Evolutionary conservation across 768 basidiomycete genomes (phyloP), one percentile per base, ranked within the genome.

Genomic region (Mycena floridula): DNA sequence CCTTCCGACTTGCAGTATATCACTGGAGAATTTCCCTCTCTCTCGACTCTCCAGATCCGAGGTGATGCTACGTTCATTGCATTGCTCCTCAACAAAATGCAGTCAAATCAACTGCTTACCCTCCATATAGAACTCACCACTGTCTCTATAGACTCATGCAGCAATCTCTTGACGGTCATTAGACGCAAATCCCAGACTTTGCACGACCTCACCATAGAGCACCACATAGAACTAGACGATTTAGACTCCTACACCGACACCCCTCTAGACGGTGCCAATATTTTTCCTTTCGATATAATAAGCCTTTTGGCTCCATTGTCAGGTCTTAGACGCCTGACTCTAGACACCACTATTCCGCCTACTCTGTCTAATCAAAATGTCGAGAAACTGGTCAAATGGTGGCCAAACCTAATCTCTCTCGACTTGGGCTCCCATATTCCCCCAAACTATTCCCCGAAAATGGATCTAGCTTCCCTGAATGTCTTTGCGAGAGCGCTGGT

Each of bases 361-460:
- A 52, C 55, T 50, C 46, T 75, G 16, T 58, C 50, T 20, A 73
- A 77, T 50, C 8, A 50, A 24, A 68, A 67, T 27, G 48, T 76
- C 18, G 63, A 59, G 27, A 58, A 60, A 40, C 52, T 77, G 30
- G 48, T 62, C 15, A 56, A 48, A 6, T 73, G 68, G 65, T 76
- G 76, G 76, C 75, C 74, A 13, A 46, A 54, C 30, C 61, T 77
- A 5, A 54, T 61, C 7, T 59, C 63, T 37, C 65, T 78, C 25
- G 66, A 75, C 45, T 45, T 77, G 9, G 71, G 72, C 1, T 52
- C 56, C 2, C n/a, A n/a, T n/a, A n/a, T n/a, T n/a, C n/a, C 42
- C 52, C 4, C 54, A 54, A 20, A 59, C 56, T 4, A 52, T 56
- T 11, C 58, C 64, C 40, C 47, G 32, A 6, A 21, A 36, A 25